A percentile compares a stretch with the other conserved stretches of the same genome.
Conservation (phyloP, 1,139 yeast genomes). For the Yamadazyma oceani region DNA sequence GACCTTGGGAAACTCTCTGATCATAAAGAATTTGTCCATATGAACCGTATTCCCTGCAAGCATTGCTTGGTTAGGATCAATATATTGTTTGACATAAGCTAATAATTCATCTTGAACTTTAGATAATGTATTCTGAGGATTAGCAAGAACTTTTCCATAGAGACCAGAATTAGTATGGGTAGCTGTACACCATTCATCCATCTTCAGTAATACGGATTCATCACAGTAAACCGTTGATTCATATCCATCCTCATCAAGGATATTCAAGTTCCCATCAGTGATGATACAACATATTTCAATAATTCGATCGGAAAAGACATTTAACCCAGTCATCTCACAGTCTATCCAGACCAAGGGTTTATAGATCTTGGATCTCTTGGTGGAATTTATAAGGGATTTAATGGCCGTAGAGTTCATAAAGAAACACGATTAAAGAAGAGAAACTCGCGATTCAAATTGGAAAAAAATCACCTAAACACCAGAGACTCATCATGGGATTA, state of each 20-base stretch:
- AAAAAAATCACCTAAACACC: too few species aligned
- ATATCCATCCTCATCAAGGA: constrained; percentile 68
- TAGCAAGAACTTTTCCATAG: constrained; percentile 61
- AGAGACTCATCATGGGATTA: constrained; percentile 14
- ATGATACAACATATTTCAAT: constrained; percentile 90
- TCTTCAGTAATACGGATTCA: constrained; percentile 58
- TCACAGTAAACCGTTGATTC: constrained; percentile 81
- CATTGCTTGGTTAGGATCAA: constrained; percentile 57
- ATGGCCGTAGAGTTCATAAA: not conserved
- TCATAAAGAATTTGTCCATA: constrained; percentile 85
- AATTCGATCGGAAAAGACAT: constrained; percentile 68
- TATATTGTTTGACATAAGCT: constrained; percentile 55
- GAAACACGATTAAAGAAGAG: not conserved
- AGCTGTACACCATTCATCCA: constrained; percentile 84
- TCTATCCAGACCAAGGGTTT: constrained; percentile 81
- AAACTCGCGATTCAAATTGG: not conserved
- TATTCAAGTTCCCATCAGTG: constrained; percentile 76
- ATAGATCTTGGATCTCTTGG: not conserved
- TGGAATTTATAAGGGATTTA: constrained; percentile 5
- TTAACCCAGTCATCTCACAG: constrained; percentile 87
- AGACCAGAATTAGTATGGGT: constrained; percentile 84
- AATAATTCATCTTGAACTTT: constrained; percentile 67
- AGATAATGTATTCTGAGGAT: constrained; percentile 50
- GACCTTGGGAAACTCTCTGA: constrained; percentile 77
- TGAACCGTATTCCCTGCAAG: constrained; percentile 92